Conservation (phyloP, 306 rosid genomes). For the Cyamopsis tetragonoloba region DNA sequence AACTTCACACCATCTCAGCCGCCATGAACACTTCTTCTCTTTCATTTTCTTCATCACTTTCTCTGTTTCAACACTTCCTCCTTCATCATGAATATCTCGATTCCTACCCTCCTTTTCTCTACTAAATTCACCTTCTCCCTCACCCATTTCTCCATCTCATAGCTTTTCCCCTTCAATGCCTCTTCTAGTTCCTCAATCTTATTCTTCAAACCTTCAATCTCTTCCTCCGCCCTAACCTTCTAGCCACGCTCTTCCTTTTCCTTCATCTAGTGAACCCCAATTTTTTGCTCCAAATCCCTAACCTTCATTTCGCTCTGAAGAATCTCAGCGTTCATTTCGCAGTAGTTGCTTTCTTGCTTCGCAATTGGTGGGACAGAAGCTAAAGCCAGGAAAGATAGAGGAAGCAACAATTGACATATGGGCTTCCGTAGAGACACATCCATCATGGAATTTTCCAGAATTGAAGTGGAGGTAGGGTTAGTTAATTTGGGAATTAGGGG, state of each 20-base stretch:
- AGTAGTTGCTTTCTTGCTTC: no score
- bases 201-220: conserved; percentile 26
- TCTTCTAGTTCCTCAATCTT: conserved; percentile 41
- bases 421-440: no score
- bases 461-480: no score
- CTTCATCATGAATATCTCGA: conserved; percentile 33
- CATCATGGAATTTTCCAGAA: no score
- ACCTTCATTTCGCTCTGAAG: conserved; percentile 59
- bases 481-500: no score
- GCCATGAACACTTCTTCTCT: conserved; percentile 43
- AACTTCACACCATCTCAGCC: no score
- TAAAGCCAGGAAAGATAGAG: no score
- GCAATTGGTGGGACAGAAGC: no score
- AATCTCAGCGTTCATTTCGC: conserved; percentile 34
- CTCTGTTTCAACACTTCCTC: conserved; percentile 40
- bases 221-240: conserved; percentile 58
- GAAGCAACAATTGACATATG: no score
- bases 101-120: conserved; percentile 45
- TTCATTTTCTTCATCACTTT: conserved; percentile 25
- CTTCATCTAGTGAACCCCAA: conserved; percentile 49
- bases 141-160: conserved; percentile 40
- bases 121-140: conserved; percentile 37
- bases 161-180: neutral
- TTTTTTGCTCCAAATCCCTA: conserved; percentile 67
- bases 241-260: conserved; percentile 67